Percentiles rank a stretch among this genome's conserved stretches.
Conservation (phyloP, 805 yeast species). For the Saccharomyces kudriavzevii region DNA sequence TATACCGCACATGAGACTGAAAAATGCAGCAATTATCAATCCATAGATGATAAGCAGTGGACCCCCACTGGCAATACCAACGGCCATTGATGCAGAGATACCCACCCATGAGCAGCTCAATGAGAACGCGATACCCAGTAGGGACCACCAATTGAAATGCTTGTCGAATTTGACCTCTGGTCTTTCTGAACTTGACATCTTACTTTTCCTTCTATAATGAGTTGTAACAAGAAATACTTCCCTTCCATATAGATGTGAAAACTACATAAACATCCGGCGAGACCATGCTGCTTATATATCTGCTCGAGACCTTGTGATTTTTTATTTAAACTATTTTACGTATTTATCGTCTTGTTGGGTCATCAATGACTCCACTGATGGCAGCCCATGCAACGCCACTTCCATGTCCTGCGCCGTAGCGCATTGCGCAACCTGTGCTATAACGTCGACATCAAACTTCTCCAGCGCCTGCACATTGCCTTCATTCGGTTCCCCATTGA, state of each 20-base stretch:
- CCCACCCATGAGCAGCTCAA: slow-evolving; percentile 58
- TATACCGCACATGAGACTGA: slow-evolving; percentile 41
- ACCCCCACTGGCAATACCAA: slow-evolving; percentile 52
- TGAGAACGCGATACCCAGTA: slow-evolving; percentile 53
- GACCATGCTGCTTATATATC: not conserved
- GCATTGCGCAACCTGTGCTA: slow-evolving; percentile 32
- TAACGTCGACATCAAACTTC: slow-evolving; percentile 16
- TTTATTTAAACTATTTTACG: not conserved
- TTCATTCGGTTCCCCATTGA: slow-evolving; percentile 20
- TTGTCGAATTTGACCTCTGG: slow-evolving; percentile 6
- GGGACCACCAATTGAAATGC: slow-evolving; percentile 38
- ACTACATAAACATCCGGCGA: not conserved
- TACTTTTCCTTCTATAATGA: not conserved
- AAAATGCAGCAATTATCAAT: slow-evolving; percentile 40
- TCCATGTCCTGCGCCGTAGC: slow-evolving; percentile 3
- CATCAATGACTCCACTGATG: not conserved
- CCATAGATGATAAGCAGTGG: slow-evolving; percentile 52
- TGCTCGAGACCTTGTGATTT: not conserved
- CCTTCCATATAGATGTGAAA: not conserved
- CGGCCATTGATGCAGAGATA: slow-evolving; percentile 45
- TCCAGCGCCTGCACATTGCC: slow-evolving; percentile 17
- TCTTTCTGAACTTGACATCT: not conserved
- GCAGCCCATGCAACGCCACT: slow-evolving; percentile 7
- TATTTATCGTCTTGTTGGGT: not conserved
- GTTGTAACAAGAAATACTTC: not conserved